Percentiles rank a stretch among this genome's conserved stretches.
phyloP scores from a whole-genome alignment of 2,329 filamentous ascomycete genomes.

The Fusarium metavorans region DNA sequence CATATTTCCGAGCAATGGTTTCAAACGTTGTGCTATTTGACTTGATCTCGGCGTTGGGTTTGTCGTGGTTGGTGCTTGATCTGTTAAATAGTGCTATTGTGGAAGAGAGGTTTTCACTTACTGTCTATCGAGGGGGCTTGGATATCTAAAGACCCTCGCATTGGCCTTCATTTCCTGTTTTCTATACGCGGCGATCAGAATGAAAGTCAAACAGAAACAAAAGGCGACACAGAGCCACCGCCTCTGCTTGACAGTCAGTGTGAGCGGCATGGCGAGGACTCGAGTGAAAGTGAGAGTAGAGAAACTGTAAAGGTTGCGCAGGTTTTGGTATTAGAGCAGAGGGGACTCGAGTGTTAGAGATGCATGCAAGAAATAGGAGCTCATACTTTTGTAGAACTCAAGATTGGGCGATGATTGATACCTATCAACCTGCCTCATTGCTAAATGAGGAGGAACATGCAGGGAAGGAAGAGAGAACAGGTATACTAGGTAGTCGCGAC shows the following conservation, averaged over 20 bases:
- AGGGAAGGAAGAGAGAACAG: background rate
- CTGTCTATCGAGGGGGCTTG: background rate
- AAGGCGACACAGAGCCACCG: background rate
- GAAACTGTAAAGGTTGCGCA: background rate
- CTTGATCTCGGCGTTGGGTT: background rate
- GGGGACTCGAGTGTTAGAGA: background rate
- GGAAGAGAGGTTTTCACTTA: background rate
- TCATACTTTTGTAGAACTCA: background rate
- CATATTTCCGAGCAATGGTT: conserved; percentile 50
- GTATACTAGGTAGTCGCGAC: background rate
- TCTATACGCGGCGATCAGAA: background rate
- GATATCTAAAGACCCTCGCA: background rate
- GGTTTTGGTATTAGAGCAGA: background rate
- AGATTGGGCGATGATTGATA: background rate
- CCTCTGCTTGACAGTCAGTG: background rate
- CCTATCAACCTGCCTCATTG: background rate
- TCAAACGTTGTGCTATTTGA: conserved; percentile 16
- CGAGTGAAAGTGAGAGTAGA: background rate
- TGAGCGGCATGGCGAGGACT: background rate
- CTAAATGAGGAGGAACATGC: background rate
- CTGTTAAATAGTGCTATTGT: background rate
- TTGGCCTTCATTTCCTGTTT: background rate
- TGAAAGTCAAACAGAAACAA: background rate
- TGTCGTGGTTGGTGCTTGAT: background rate
- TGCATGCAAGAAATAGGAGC: background rate